These are phyloP conservation scores for Petunia hybrid DNA, from an alignment of 305 asterid species.

Conservation along the genomic window DNA sequence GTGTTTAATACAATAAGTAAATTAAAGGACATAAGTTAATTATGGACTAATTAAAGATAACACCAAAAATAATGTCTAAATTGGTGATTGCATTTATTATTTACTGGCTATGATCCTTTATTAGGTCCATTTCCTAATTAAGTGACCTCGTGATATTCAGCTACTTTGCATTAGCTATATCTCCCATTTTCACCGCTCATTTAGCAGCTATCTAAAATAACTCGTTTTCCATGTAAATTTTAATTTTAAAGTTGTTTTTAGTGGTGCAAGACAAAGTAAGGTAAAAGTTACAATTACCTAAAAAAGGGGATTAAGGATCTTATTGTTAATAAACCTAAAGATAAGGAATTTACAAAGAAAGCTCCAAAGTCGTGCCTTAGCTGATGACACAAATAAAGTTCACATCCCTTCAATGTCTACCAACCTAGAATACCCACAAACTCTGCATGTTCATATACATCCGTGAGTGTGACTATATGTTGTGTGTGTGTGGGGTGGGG, in stretches of 20 bases:
- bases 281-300: not conserved
- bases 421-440: constrained; percentile 51
- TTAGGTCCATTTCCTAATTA: constrained; percentile 14
- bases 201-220: too few relatives aligned
- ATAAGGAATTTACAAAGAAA: not conserved
- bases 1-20: not conserved
- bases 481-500: not conserved
- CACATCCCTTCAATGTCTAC: constrained; percentile 50
- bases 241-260: not conserved
- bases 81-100: not conserved
- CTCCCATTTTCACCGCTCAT: not conserved
- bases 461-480: not conserved
- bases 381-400: constrained; percentile 16
- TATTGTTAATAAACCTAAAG: not conserved
- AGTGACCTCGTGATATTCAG: not conserved
- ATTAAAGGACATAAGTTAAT: not conserved
- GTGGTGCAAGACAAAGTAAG: not conserved
- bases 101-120: not conserved
- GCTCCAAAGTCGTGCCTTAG: constrained; percentile 4
- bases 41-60: not conserved
- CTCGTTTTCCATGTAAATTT: not conserved
- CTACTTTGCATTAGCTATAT: not conserved
- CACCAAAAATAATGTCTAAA: not conserved
- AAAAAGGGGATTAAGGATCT: not conserved
- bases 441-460: constrained; percentile 47